phyloP scores from a whole-genome alignment of 768 basidiomycete species.

The Leccinum sublutescens region DNA sequence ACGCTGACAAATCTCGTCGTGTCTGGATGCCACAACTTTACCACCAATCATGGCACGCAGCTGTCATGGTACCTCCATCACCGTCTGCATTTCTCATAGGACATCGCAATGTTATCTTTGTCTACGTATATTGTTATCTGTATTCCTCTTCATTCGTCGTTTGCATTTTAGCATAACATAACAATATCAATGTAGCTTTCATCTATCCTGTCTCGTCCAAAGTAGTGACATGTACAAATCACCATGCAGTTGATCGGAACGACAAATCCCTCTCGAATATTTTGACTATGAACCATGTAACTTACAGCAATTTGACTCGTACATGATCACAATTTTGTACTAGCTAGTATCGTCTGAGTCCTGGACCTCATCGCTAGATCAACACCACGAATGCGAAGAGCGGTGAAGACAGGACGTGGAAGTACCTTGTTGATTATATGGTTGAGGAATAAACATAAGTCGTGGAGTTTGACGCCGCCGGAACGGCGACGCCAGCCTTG shows the following conservation, averaged over 20 bases:
- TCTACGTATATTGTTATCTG: slow-evolving; percentile 10
- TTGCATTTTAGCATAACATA: neutral
- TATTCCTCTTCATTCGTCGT: neutral
- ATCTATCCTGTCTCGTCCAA: too few relatives aligned
- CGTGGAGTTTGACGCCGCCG: too few relatives aligned
- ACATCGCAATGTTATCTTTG: neutral
- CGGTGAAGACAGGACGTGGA: too few relatives aligned
- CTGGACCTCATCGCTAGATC: neutral
- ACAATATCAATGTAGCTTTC: neutral
- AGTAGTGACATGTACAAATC: neutral
- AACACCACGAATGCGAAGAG: too few relatives aligned
- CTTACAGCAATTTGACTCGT: too few relatives aligned
- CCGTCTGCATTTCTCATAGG: slow-evolving; percentile 29
- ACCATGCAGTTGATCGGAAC: neutral
- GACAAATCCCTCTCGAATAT: neutral
- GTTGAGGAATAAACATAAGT: too few relatives aligned
- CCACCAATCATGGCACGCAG: slow-evolving; percentile 17
- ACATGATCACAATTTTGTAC: too few relatives aligned
- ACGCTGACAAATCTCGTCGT: slow-evolving; percentile 28
- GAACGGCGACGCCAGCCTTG: too few relatives aligned
- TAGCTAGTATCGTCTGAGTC: too few relatives aligned
- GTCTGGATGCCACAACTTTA: slow-evolving; percentile 24
- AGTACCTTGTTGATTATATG: too few relatives aligned
- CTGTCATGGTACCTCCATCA: slow-evolving; percentile 27
- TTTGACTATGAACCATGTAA: too few relatives aligned